Evolutionary conservation across 345 rosid species (phyloP).

Genomic region (Gossypioides kirkii): DNA sequence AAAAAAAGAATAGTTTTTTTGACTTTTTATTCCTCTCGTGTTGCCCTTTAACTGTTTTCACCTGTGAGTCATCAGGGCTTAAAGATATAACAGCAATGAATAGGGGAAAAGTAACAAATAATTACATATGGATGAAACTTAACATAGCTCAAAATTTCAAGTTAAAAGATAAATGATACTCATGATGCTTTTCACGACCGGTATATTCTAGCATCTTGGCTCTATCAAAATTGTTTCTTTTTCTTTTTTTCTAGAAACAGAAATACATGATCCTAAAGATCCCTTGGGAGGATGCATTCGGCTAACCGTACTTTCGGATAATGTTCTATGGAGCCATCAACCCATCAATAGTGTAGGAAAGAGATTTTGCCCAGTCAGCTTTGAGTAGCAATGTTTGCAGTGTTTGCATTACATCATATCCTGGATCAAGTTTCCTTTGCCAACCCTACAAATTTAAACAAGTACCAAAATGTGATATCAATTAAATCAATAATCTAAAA

Average conservation of each 20-base stretch:
- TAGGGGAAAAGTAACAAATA: conserved; percentile 2
- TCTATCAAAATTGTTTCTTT: conserved; percentile 34
- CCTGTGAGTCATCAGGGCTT: conserved; percentile 5
- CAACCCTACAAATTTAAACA: conserved; percentile 57
- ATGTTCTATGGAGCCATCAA: conserved; percentile 77
- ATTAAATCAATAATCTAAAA: not conserved
- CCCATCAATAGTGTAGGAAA: conserved; percentile 92
- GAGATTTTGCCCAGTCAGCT: conserved; percentile 92
- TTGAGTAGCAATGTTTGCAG: conserved; percentile 69
- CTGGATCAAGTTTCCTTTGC: conserved; percentile 95
- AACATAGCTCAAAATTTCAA: conserved; percentile 1
- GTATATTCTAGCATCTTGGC: conserved; percentile 25
- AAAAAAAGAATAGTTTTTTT: conserved; percentile 2
- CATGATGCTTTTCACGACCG: conserved; percentile 21
- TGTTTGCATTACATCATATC: conserved; percentile 78
- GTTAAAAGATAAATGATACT: conserved; percentile 5
- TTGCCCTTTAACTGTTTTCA: not conserved
- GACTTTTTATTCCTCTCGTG: conserved; percentile 14
- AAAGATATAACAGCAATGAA: conserved; percentile 15
- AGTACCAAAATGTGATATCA: not conserved
- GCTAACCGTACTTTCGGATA: not conserved
- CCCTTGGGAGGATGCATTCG: not conserved
- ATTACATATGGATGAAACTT: conserved; percentile 25
- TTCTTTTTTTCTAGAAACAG: conserved; percentile 3
- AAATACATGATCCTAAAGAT: conserved; percentile 3